Base-by-base conservation (phyloP, 176 grass and related monocot genomes). In the Oryza officinalis region DNA sequence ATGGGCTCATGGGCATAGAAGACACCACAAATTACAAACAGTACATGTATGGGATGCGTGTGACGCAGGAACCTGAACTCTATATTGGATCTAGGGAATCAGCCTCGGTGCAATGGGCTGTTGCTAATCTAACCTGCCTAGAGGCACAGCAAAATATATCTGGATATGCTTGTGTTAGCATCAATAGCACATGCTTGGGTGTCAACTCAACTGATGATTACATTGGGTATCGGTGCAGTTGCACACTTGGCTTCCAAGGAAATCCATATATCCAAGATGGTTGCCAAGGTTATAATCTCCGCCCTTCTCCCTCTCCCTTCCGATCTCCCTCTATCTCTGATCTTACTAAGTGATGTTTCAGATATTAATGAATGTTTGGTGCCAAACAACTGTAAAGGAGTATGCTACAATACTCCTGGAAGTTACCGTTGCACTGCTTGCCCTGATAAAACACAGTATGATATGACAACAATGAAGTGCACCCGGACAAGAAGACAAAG, bases 291-390 rank as follows among this genome's bases (percentile, higher is more conserved):
- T 52, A 20, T 50, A 17, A 50, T 50, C 15, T 50, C 45, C 10
- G 2, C 3, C 45, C 13, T 13, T 14, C 45, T 47, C 45, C 45
- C 13, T 47, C 13, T 43, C 40, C 40, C 40, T 1, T 43, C 8
- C 8, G 8, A 43, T 43, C 40, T 43, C 40, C 8, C 40, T 43
- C 40, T 10, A 2, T 43, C 40, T 45, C 30, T 61, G 0, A n/a
- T n/a, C n/a, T n/a, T n/a, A n/a, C n/a, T n/a, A 23, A 4, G 9
- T 43, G 69, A 72, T 17, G 15, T 8, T 72, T 65, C 84, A 86
- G 75, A 86, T 80, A 13, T 86, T 23, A 8, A 86, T 27, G 75
- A 86, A 50, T 86, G 84, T 27, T 15, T 15, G 0, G 31, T 0
- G 26, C n/a, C n/a, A n/a, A n/a, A n/a, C n/a, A 59, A 13, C 2